Evolutionary conservation across 2,329 filamentous ascomycete species (phyloP), one percentile per base, ranked within the genome.

Genomic region (Sclerotinia trifoliorum): DNA sequence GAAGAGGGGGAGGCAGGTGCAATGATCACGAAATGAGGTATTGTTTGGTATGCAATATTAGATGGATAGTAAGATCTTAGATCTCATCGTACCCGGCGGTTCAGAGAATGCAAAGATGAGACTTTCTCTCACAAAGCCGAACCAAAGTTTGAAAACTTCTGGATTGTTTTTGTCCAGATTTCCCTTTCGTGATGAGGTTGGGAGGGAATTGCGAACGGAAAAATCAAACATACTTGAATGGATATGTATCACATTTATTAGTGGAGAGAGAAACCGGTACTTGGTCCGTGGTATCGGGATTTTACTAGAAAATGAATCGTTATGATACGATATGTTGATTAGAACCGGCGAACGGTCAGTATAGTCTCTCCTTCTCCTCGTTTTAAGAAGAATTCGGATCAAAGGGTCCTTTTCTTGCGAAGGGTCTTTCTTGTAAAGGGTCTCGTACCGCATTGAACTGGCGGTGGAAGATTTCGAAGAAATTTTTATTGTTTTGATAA

Each of bases 281-380:
- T 57, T 57, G n/a, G 55, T 42, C 55, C 35, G 55, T 57, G 55
- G 55, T 57, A 57, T 42, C 39, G 55, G 35, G 15, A 42, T 57
- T 42, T 42, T 26, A 42, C 13, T 21, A 35, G 35, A 19, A 39
- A 19, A 39, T 57, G 55, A 57, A 19, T 57, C n/a, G 55, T 26
- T 19, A 24, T 19, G n/a, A 26, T 42, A 57, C 35, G 55, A 42
- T 57, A 19, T n/a, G 35, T 42, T 42, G 39, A 42, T 42, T 17
- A 6, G 54, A n/a, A n/a, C 21, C 55, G 55, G n/a, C n/a, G 35
- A 57, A 57, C 39, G n/a, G 35, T 57, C 32, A 42, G 42, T 7
- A 57, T 7, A 57, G n/a, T 39, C 7, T 42, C 55, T 57, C 35
- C 32, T 57, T 57, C 35, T 42, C 35, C 4, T 39, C 21, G n/a